phyloP scores from a whole-genome alignment of 495 filamentous ascomycete species.

The Aspergillus nanangensis region DNA sequence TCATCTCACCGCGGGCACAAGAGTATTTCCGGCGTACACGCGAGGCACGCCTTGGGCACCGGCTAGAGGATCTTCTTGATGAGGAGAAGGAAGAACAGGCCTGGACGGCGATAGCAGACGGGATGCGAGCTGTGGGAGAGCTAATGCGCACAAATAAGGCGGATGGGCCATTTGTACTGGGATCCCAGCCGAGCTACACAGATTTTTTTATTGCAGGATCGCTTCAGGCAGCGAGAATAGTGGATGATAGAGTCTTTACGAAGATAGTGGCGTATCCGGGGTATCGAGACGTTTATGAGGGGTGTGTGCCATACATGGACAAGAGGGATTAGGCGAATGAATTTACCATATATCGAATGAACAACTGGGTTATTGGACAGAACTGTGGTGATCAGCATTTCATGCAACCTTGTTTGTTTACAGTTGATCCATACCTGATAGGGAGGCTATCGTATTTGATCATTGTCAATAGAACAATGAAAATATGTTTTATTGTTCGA shows the following conservation, averaged over 20 bases:
- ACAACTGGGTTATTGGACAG: no score
- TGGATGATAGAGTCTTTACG: constrained; percentile 32
- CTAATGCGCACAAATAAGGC: constrained; percentile 28
- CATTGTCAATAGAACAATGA: no score
- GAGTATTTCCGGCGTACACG: constrained; percentile 36
- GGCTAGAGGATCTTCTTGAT: constrained; percentile 29
- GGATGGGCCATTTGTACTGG: constrained; percentile 35
- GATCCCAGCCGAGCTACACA: constrained; percentile 23
- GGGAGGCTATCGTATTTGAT: no score
- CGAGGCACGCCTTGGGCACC: constrained; percentile 27
- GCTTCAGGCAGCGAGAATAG: constrained; percentile 27
- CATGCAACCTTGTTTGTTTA: no score
- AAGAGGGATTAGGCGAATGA: constrained; percentile 25
- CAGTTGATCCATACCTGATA: no score
- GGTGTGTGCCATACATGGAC: constrained; percentile 32
- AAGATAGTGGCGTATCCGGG: constrained; percentile 23
- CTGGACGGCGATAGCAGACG: constrained; percentile 21
- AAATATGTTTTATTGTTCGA: no score
- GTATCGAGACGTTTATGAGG: constrained; percentile 31
- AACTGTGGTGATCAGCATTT: no score
- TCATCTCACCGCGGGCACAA: constrained; percentile 34
- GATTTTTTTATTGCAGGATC: constrained; percentile 37
- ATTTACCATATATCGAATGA: no score
- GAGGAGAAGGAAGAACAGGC: constrained; percentile 23
- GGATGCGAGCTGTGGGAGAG: constrained; percentile 21